Conservation (phyloP, 2,329 filamentous ascomycete genomes). For the Diplodia intermedia region DNA sequence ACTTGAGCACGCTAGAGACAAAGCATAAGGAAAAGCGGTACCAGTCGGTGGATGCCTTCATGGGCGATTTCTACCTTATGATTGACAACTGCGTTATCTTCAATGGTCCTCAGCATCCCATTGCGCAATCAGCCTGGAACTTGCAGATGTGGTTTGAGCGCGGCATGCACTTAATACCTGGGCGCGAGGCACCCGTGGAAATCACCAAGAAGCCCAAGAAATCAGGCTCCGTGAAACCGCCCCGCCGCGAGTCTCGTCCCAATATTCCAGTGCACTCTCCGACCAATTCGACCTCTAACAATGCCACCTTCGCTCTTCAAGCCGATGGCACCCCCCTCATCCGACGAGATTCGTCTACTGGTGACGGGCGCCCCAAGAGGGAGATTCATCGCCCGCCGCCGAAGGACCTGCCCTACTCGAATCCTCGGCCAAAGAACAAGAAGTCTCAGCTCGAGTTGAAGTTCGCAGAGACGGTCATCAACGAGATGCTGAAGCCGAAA, state of each 20-base stretch:
- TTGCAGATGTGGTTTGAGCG: constrained; percentile 66
- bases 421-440: constrained; percentile 85
- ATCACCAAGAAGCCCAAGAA: constrained; percentile 65
- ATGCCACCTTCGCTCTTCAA: constrained; percentile 75
- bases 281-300: constrained; percentile 38
- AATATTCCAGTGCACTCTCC: constrained; percentile 55
- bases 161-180: constrained; percentile 66
- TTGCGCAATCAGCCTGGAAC: constrained; percentile 72
- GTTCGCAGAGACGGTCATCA: constrained; percentile 83
- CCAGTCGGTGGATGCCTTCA: constrained; percentile 72
- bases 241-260: constrained; percentile 58
- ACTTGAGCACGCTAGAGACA: constrained; percentile 80
- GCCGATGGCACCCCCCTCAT: constrained; percentile 81
- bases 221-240: constrained; percentile 42
- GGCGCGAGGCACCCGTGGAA: constrained; percentile 60
- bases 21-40: constrained; percentile 78
- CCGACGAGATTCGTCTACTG: constrained; percentile 82
- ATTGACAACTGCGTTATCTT: constrained; percentile 80
- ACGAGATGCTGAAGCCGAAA: constrained; percentile 77
- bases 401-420: constrained; percentile 87
- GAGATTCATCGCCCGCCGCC: constrained; percentile 91
- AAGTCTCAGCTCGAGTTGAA: constrained; percentile 87
- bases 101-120: constrained; percentile 79
- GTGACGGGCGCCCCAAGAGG: constrained; percentile 84
- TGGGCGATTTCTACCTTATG: constrained; percentile 77